Evolutionary conservation across 2,329 filamentous ascomycete species (phyloP).

Genomic region (Colletotrichum lentis): DNA sequence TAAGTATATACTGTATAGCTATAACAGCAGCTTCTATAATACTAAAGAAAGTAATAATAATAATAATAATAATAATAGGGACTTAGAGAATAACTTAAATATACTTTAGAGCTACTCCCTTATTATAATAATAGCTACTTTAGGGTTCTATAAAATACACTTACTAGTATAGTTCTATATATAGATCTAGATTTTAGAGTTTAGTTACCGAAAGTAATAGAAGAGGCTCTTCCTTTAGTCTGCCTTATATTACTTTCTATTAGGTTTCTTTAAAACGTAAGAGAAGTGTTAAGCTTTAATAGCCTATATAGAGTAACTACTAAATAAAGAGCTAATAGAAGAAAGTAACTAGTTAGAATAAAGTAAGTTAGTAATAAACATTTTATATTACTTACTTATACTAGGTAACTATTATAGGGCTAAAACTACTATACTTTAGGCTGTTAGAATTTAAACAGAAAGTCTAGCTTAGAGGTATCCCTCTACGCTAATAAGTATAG

Average conservation of each 20-base stretch:
- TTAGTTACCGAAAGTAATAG: slow-evolving; percentile 19
- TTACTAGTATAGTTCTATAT: slow-evolving; percentile 47
- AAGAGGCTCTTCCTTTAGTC: slow-evolving; percentile 30
- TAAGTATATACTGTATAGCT: slow-evolving; percentile 6
- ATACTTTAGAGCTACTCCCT: slow-evolving; percentile 50
- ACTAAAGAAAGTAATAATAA: slow-evolving; percentile 31
- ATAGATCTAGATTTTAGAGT: slow-evolving; percentile 37
- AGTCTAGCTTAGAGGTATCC: background rate
- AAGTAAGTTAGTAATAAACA: slow-evolving; percentile 26
- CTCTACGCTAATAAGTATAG: background rate
- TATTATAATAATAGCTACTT: slow-evolving; percentile 41
- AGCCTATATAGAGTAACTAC: slow-evolving; percentile 22
- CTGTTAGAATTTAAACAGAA: background rate
- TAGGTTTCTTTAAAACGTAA: slow-evolving; percentile 8
- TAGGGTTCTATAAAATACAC: slow-evolving; percentile 52
- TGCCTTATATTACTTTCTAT: slow-evolving; percentile 15
- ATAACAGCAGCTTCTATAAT: background rate
- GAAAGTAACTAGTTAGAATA: background rate
- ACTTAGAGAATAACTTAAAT: slow-evolving; percentile 42
- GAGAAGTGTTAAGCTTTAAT: slow-evolving; percentile 5
- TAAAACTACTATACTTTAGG: background rate
- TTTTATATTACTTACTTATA: slow-evolving; percentile 17
- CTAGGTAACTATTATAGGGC: slow-evolving; percentile 1
- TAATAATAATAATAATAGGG: slow-evolving; percentile 42
- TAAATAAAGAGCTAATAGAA: background rate